Evolutionary conservation across 768 basidiomycete species (phyloP), one percentile per base, ranked within the genome.

Genomic region (Kwoniella bestiolae): DNA sequence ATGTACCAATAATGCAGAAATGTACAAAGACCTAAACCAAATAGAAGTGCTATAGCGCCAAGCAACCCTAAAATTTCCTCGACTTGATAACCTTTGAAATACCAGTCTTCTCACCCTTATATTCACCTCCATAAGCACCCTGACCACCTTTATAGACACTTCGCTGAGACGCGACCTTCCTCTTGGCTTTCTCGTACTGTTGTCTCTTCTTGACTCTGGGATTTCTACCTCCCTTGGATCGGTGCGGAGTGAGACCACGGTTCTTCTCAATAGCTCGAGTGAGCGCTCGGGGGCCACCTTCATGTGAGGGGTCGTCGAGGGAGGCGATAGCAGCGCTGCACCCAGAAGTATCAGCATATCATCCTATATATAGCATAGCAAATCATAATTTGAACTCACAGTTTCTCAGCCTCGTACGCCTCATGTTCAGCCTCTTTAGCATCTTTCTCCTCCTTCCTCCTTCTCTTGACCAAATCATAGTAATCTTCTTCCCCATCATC

Each of bases 201-300:
- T 89, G 86, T 34, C 92, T 87, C 81, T 99, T 99, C 87, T 97
- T 98, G 82, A 98, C 94, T 66, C 96, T 88, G 45, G 95, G 94
- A 83, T 99, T 99, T 70, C 94, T 91, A 38, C 92, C 91, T 60
- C 86, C 85, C 83, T 98, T 97, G 46, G 90, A 84, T 62, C 96
- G 87, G 67, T 85, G 88, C 4, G 95, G 94, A 16, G 94, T 97
- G 56, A 98, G 87, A 62, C 96, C 95, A 76, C 88, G 90, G 86
- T 99, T 99, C 75, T 89, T 88, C 73, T 97, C 85, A 73, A 99
- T 99, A 5, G 92, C 88, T 11, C 92, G 87, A 6, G 92, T 94
- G 67, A 96, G 86, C 7, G 89, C 87, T 26, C 96, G 90, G 44
- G 93, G 96, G 5, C 95, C 94, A 60, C 82, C 83, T 14, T 80